Evolutionary conservation across 2,329 filamentous ascomycete genomes (phyloP), one percentile per base, ranked within the genome.

Genomic region (Fusarium sp.): DNA sequence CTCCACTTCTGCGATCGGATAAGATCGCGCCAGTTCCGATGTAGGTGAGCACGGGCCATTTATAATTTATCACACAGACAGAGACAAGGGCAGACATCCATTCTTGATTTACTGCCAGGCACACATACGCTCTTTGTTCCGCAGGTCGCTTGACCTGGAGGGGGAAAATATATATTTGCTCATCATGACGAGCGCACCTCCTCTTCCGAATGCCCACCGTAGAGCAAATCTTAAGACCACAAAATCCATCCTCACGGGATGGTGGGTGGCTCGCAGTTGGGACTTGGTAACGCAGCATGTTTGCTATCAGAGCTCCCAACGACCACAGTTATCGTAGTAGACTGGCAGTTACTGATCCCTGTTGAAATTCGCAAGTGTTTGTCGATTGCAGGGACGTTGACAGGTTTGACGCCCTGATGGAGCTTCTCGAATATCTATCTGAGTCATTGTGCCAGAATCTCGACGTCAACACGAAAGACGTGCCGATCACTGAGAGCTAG

Each of bases 21-120:
- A 65, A 61, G 71, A 73, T 73, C 34, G 52, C 61, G 51, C 63
- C 68, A 68, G 54, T 55, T 57, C 66, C 58, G 63, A 73, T 71
- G 56, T 36, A 43, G 42, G 43, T 15, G 26, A 53, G 71, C 72
- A 74, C 72, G 43, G 71, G 48, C 69, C 71, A 71, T 14, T 20
- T 50, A 17, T 44, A 48, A 54, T 54, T 66, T 52, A 22, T 46
- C 59, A 7, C 38, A 56, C 31, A 49, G 18, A 33, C 43, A 40
- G 24, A 33, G 34, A 50, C 26, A 17, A 33, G 36, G 5, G 17
- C n/a, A 58, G 38, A 43, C 54, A 28, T 34, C 33, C 39, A 57
- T 39, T 44, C 31, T 22, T n/a, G 38, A 31, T 56, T 38, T 56
- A 18, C 20, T 22, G 36, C 39, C 55, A 51, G 33, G 34, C 44